Evolutionary conservation across 1,139 yeast species (phyloP).

Genomic region (Candida sanyaensis): DNA sequence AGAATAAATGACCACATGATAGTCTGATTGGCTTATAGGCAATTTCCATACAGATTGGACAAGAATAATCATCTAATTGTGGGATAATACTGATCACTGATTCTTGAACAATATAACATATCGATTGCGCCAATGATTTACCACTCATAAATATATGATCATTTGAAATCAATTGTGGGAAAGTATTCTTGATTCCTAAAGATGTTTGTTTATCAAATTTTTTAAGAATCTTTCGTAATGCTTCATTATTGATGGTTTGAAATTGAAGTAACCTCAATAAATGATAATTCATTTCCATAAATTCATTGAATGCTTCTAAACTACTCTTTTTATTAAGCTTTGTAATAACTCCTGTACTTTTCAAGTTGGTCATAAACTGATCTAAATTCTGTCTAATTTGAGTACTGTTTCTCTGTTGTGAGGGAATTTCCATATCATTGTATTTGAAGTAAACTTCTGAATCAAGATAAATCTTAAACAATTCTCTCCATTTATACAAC

Average conservation of each 20-base stretch:
- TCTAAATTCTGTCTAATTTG: conserved; percentile 43
- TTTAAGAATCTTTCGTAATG: conserved; percentile 66
- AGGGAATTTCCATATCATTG: conserved; percentile 42
- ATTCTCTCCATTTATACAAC: conserved; percentile 70
- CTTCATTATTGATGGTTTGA: conserved; percentile 62
- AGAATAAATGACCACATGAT: conserved; percentile 65
- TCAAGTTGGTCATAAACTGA: conserved; percentile 46
- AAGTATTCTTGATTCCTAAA: conserved; percentile 47
- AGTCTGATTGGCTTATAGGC: conserved; percentile 72
- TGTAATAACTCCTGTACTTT: conserved; percentile 39
- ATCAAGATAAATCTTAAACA: conserved; percentile 65
- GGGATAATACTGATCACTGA: conserved; percentile 61
- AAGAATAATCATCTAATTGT: conserved; percentile 71
- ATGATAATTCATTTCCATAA: conserved; percentile 54
- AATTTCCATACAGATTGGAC: conserved; percentile 70
- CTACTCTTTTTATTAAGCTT: conserved; percentile 54
- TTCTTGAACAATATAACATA: conserved; percentile 57
- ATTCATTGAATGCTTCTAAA: conserved; percentile 47
- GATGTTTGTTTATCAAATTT: conserved; percentile 76
- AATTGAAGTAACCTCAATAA: conserved; percentile 60
- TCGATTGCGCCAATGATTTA: conserved; percentile 53
- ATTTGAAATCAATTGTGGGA: conserved; percentile 47
- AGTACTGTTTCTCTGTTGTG: conserved; percentile 41
- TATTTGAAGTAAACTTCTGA: conserved; percentile 65
- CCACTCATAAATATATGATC: conserved; percentile 50